Conservation (phyloP, 2,329 filamentous ascomycete genomes). For the Tolypocladium amazonense region DNA sequence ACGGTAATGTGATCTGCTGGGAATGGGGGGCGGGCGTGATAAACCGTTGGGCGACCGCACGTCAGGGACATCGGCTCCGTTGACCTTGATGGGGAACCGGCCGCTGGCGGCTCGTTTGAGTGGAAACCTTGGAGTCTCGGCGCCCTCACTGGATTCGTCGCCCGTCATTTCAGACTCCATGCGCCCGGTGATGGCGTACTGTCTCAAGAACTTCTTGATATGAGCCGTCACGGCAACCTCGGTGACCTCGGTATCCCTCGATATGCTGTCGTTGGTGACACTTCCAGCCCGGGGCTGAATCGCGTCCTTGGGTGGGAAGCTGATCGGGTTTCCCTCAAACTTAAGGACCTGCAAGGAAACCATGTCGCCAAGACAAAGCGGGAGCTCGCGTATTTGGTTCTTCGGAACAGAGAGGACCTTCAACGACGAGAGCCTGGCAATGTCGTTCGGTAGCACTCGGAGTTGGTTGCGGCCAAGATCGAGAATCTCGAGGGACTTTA, state of each 20-base stretch:
- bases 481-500: constrained; percentile 81
- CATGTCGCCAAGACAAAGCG: constrained; percentile 80
- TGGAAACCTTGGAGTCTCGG: constrained; percentile 67
- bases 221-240: constrained; percentile 49
- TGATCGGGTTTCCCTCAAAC: constrained; percentile 77
- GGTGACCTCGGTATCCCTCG: constrained; percentile 50
- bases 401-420: constrained; percentile 83
- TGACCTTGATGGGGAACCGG: constrained; percentile 61
- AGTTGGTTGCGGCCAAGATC: constrained; percentile 88
- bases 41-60: constrained; percentile 56
- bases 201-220: constrained; percentile 50
- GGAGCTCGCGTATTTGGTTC: constrained; percentile 78
- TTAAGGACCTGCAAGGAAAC: constrained; percentile 80
- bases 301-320: constrained; percentile 64
- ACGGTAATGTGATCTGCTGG: constrained; percentile 66
- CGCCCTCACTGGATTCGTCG: constrained; percentile 60
- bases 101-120: constrained; percentile 53
- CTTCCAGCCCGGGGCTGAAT: constrained; percentile 47
- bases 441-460: constrained; percentile 63
- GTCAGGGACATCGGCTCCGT: constrained; percentile 58
- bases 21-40: constrained; percentile 62
- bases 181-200: constrained; percentile 39
- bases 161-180: constrained; percentile 45
- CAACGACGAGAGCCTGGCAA: constrained; percentile 70
- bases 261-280: constrained; percentile 41